Conservation (phyloP, 1,284 basidiomycete genomes). For the Ustilago trichophora region DNA sequence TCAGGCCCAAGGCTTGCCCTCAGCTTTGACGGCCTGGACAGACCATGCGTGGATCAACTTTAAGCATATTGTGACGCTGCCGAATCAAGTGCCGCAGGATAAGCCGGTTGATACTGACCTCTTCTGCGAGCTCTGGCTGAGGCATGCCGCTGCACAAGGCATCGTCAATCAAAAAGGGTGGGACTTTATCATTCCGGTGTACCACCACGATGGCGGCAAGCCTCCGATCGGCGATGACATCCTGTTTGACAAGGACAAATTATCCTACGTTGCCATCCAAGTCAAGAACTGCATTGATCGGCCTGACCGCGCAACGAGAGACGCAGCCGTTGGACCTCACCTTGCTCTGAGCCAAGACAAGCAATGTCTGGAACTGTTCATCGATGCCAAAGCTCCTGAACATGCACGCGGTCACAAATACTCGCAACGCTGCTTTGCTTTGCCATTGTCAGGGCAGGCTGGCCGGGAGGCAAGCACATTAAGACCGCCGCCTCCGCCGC, state of each 20-base stretch:
- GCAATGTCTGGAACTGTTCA: not conserved
- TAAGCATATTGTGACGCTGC: not conserved
- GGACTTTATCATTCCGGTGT: slow-evolving; percentile 1
- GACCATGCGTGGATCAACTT: slow-evolving; percentile 1
- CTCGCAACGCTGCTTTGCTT: not conserved
- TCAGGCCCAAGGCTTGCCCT: not conserved
- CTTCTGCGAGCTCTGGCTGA: slow-evolving; percentile 3
- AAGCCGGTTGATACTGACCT: not conserved
- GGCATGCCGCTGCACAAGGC: slow-evolving; percentile 2
- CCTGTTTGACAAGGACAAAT: not conserved
- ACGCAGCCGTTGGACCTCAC: not conserved
- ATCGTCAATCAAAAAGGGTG: not conserved
- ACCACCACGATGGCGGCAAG: not conserved
- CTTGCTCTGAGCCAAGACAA: not conserved
- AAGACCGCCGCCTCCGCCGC: no score
- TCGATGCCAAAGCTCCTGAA: not conserved
- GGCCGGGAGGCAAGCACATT: no score
- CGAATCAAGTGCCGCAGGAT: not conserved
- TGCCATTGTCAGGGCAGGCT: no score
- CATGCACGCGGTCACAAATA: not conserved
- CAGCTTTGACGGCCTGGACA: not conserved
- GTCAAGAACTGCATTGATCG: not conserved
- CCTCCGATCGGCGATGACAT: not conserved
- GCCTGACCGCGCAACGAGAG: not conserved
- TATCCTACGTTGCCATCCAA: slow-evolving; percentile 1